Percentiles rank a stretch among this genome's conserved stretches.
Evolutionary conservation across 2,329 filamentous ascomycete genomes (phyloP).

Genomic region (Trichoderma sp.): DNA sequence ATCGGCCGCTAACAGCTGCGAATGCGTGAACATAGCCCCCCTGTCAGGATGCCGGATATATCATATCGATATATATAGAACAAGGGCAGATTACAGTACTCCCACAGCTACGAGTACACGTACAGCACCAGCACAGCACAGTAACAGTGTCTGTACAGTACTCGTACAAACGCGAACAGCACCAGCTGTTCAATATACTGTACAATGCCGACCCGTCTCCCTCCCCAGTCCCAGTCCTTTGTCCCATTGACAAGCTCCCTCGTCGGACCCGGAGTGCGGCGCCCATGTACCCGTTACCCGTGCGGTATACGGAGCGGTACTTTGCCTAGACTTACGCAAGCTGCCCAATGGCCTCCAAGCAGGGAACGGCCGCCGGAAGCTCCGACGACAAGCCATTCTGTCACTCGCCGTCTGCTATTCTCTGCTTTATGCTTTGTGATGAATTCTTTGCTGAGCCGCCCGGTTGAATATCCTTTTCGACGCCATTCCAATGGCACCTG

Average conservation of each 20-base stretch:
- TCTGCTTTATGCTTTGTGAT: neutral
- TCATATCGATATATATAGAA: slow-evolving; percentile 8
- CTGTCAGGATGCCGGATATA: neutral
- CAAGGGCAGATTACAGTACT: slow-evolving; percentile 1
- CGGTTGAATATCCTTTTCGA: neutral
- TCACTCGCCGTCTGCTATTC: neutral
- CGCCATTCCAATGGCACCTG: neutral
- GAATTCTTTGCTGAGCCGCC: neutral
- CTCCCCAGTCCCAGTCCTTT: neutral
- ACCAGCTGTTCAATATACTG: neutral
- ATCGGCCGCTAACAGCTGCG: neutral
- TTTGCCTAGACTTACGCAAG: slow-evolving; percentile 5
- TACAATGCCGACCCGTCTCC: neutral
- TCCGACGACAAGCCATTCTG: neutral
- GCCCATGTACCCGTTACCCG: neutral
- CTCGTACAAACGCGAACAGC: too few relatives aligned
- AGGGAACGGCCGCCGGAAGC: neutral
- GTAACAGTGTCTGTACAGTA: neutral
- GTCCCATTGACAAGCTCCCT: neutral
- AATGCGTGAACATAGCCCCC: neutral
- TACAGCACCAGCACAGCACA: too few relatives aligned
- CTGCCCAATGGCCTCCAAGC: neutral
- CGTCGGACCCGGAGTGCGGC: neutral
- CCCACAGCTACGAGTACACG: neutral
- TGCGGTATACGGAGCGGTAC: neutral